Evolutionary conservation across 2,329 filamentous ascomycete species (phyloP), one percentile per base, ranked within the genome.

Genomic region (Colletotrichum destructivum): DNA sequence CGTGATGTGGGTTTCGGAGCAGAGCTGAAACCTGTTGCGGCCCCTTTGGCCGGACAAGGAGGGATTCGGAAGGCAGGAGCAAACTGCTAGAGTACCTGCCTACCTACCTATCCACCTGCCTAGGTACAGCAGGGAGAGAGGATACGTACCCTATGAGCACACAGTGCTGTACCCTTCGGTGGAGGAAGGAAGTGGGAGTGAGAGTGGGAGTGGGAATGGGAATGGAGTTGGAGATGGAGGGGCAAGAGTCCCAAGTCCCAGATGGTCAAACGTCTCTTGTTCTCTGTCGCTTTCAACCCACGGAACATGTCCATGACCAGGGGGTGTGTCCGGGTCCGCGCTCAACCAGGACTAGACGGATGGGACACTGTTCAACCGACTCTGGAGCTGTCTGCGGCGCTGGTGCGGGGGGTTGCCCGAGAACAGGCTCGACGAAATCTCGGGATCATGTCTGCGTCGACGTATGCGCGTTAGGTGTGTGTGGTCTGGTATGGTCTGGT

Each of bases 261-360:
- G 69, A 71, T 71, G 65, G 59, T 71, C 69, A 71, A 71, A 71
- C 69, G 69, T 64, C 69, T 71, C 59, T 71, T 68, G 60, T 65
- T 63, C 69, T 56, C 54, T 56, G 31, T 56, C 35, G 11, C 31
- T 60, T 44, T 26, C 47, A 52, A 44, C 61, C 54, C 59, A 71
- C 69, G 69, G 69, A 71, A 71, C 69, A 63, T 71, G 69, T 71
- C 69, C 69, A 59, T 55, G 65, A 69, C 52, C 57, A 61, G 69
- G 65, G 68, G 69, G 69, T 47, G 69, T 60, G 51, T 54, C 65
- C 65, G 69, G 69, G 65, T 60, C 69, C 69, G 59, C 62, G 67
- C 67, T 69, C 67, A 66, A 66, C 54, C 38, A 60, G 67, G 62
- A 60, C 62, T 69, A 66, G 62, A 59, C 61, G n/a, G 46, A 69